Evolutionary conservation across 225 moss, liverwort and hornwort species (phyloP), one percentile per base, ranked within the genome.

Genomic region (Rhytidiadelphus loreus): DNA sequence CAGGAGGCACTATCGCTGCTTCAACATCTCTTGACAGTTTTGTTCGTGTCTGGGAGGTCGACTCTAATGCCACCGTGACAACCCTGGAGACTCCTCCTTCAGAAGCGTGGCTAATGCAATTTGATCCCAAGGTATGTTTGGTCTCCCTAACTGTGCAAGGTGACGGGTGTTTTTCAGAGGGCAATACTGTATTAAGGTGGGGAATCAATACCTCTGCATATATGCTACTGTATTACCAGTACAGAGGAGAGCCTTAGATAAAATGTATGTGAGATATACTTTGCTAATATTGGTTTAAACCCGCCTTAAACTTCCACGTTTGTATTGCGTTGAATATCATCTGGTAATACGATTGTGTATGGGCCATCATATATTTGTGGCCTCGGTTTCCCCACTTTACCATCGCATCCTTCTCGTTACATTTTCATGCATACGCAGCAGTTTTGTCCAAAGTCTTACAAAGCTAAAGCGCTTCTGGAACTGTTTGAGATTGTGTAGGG

Each of bases 21-120:
- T 97, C 99, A 75, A 99, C 99, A 33, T 95, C 99, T 83, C 95
- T 99, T 22, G 97, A 99, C 91, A 99, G 97, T 88, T 96, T 97
- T 81, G 92, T 99, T 72, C 94, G 99, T 56, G 91, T 99, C 82
- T 99, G 97, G 88, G 95, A 99, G 83, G 92, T 99, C 58, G 99
- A 99, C 84, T 92, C 96, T 3, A 99, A 99, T 90, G 95, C 95
- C 28, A 97, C 97, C 29, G 86, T 99, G 78, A 89, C 96, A 20
- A 97, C 96, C 35, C 93, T 99, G 43, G 97, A 99, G 89, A 95
- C 96, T 22, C 94, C 99, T 43, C 99, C 99, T 57, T 95, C 99
- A 69, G 97, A 97, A 89, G 96, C 99, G 24, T 99, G 97, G 97
- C 95, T 95, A 20, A 96, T 99, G 96, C 96, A 95, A 91, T 99